phyloP scores from a whole-genome alignment of 805 yeast species.

The Kazachstania taianensis region DNA sequence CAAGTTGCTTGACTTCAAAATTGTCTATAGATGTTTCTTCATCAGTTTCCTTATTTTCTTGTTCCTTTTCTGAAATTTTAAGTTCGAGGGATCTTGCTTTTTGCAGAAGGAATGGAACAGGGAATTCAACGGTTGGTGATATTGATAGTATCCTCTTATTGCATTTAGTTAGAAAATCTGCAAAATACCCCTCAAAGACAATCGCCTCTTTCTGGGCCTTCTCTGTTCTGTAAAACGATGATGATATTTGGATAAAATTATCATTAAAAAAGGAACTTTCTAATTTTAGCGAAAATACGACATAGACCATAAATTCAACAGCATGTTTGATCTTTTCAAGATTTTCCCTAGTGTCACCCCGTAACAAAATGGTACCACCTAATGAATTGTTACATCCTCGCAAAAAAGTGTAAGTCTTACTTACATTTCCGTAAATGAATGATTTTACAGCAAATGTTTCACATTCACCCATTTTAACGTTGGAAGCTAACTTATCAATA shows the following conservation, averaged over 20 bases:
- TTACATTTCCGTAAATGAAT: slow-evolving; percentile 42
- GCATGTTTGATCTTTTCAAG: slow-evolving; percentile 66
- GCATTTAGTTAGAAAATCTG: slow-evolving; percentile 33
- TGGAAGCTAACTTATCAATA: slow-evolving; percentile 70
- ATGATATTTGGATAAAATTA: slow-evolving; percentile 46
- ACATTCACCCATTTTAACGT: slow-evolving; percentile 68
- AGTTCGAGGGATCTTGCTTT: slow-evolving; percentile 46
- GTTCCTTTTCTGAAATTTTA: slow-evolving; percentile 20
- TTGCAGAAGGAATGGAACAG: slow-evolving; percentile 52
- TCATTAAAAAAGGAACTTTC: slow-evolving; percentile 70
- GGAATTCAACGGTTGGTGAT: slow-evolving; percentile 75
- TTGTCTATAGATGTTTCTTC: slow-evolving; percentile 7
- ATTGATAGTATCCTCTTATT: slow-evolving; percentile 55
- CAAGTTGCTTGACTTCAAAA: slow-evolving; percentile 12
- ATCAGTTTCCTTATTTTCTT: slow-evolving; percentile 23
- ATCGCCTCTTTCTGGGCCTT: slow-evolving; percentile 12
- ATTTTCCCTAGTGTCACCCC: slow-evolving; percentile 62
- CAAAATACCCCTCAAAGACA: slow-evolving; percentile 25
- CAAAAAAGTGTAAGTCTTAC: slow-evolving; percentile 68
- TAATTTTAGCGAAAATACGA: slow-evolving; percentile 64
- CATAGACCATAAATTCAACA: slow-evolving; percentile 69
- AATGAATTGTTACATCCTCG: slow-evolving; percentile 62
- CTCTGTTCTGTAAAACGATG: slow-evolving; percentile 26
- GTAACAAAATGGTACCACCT: slow-evolving; percentile 79
- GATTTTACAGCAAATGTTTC: slow-evolving; percentile 59